Conservation (phyloP, 108 stramenopile genomes). For the Cyclostephanos invisitatus region DNA sequence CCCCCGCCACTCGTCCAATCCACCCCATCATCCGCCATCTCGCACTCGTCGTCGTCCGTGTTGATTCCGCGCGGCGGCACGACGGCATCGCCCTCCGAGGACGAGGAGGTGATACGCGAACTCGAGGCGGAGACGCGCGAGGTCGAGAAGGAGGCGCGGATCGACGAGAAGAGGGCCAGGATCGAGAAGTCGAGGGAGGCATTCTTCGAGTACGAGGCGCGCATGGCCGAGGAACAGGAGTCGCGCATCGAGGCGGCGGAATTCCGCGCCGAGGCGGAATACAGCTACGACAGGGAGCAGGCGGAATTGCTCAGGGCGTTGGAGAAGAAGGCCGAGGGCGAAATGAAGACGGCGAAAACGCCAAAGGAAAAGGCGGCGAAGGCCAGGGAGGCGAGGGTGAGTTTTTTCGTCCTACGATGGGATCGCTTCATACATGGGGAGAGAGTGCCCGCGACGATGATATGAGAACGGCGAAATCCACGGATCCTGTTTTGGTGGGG, state of each 20-base stretch:
- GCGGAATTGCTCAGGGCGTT: constrained; percentile 15
- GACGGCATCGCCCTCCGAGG: not conserved
- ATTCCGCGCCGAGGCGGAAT: constrained; percentile 26
- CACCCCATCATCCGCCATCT: too few relatives aligned
- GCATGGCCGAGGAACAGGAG: constrained; percentile 49
- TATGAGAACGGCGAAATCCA: too few relatives aligned
- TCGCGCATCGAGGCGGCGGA: constrained; percentile 54
- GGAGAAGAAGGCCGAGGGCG: constrained; percentile 30
- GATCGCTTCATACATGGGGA: too few relatives aligned
- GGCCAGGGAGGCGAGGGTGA: constrained; percentile 29
- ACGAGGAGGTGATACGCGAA: constrained; percentile 14
- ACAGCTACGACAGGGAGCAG: constrained; percentile 21
- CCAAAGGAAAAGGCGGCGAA: constrained; percentile 31
- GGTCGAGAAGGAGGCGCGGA: constrained; percentile 39
- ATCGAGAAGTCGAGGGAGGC: constrained; percentile 41
- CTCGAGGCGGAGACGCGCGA: constrained; percentile 45
- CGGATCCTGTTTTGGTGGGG: too few relatives aligned
- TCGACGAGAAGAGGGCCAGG: constrained; percentile 34
- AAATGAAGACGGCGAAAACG: constrained; percentile 15
- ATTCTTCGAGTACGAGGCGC: constrained; percentile 59
- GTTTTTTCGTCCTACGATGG: too few relatives aligned
- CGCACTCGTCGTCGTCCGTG: constrained; percentile 1
- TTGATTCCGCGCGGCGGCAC: not conserved
- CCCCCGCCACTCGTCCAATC: too few relatives aligned
- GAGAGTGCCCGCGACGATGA: too few relatives aligned